These are phyloP conservation scores for Lotus japonicus DNA, from an alignment of 306 rosid species.

Conservation along the genomic window DNA sequence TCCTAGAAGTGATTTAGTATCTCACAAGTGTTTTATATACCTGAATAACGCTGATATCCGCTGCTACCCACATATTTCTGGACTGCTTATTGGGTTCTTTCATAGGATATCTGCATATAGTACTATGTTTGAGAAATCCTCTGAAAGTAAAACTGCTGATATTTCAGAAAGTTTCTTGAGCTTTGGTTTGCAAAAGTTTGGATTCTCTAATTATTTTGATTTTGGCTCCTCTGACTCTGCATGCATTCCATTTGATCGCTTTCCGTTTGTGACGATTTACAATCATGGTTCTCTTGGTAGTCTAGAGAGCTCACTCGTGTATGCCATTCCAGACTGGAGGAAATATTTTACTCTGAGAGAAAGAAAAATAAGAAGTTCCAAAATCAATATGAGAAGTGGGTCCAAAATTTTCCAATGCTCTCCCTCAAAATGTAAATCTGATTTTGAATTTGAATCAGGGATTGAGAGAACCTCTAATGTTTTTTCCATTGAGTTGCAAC, in stretches of 20 bases:
- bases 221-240: constrained; percentile 53
- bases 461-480: constrained; percentile 24
- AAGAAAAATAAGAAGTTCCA: constrained; percentile 33
- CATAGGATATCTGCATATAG: constrained; percentile 38
- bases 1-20: constrained; percentile 27
- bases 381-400: constrained; percentile 19
- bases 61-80: constrained; percentile 58
- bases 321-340: constrained; percentile 69
- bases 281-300: constrained; percentile 55
- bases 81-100: constrained; percentile 55
- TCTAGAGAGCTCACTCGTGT: constrained; percentile 50
- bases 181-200: constrained; percentile 59
- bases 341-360: constrained; percentile 49
- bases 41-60: constrained; percentile 62
- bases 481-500: constrained; percentile 43
- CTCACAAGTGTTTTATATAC: constrained; percentile 32
- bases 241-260: constrained; percentile 63
- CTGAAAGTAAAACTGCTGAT: constrained; percentile 23
- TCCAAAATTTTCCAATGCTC: constrained; percentile 27
- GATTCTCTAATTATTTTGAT: constrained; percentile 78
- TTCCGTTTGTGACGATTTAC: constrained; percentile 68
- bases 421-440: constrained; percentile 26
- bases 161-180: constrained; percentile 21
- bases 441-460: constrained; percentile 30
- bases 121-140: constrained; percentile 23